Evolutionary conservation across 1,284 basidiomycete species (phyloP), one percentile per base, ranked within the genome.

Genomic region (Naganishia liquefaciens): DNA sequence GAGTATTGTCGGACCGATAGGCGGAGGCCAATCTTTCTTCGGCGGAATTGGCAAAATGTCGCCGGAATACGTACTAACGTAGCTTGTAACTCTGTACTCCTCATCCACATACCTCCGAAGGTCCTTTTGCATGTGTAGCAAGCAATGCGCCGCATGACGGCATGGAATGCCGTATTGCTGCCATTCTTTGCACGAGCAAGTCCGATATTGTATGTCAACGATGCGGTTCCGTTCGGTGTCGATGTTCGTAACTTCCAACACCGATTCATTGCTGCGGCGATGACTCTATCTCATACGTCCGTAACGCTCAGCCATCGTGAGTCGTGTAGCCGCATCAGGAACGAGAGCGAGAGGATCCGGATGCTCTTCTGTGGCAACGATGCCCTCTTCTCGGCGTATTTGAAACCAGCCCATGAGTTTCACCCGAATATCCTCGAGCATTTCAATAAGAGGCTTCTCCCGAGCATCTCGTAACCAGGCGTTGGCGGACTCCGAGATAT

Each of bases 161-260:
- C 42, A 44, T 15, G 42, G 42, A 44, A 44, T 44, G 42, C 42
- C 42, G 42, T 19, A 44, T n/a, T 44, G 42, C 4, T 44, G 42
- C 42, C 42, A 44, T 44, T 44, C 39, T 44, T 44, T 44, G 42
- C 42, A 44, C 17, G 42, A 44, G 21, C 42, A 44, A 21, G 42
- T 44, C 5, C 42, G 42, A 15, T 19, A 21, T 15, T 44, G 42
- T 44, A 44, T 44, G 15, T 44, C 13, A 21, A 44, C 42, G 42
- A 44, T 44, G 17, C 42, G 42, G 42, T 44, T 44, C 17, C 42
- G 42, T 44, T 44, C 42, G 5, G 42, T 44, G 13, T 17, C 15
- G 42, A 44, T 44, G 21, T 44, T 44, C 17, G 42, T 15, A 21
- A 44, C 42, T 44, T 44, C 42, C 17, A 44, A 44, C 17, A 44